Conservation (phyloP, 805 yeast species). For the Hanseniaspora valbyensis region DNA sequence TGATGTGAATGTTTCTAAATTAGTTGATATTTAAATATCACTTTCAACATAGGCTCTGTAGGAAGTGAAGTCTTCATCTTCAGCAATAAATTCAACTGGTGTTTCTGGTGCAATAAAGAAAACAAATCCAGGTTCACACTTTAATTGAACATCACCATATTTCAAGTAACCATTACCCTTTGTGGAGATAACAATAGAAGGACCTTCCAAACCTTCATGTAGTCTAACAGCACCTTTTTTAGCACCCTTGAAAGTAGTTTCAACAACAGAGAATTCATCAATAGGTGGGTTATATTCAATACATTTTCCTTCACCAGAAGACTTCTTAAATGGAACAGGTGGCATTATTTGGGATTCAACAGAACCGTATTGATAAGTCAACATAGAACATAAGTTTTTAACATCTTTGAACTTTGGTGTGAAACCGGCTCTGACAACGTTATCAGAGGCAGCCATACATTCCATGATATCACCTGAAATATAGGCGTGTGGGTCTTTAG, state of each 20-base stretch:
- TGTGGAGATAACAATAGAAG: conserved; percentile 75
- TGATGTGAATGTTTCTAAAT: no score
- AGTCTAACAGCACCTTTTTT: conserved; percentile 40
- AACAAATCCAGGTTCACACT: conserved; percentile 61
- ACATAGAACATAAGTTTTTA: conserved; percentile 72
- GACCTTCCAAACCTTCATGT: conserved; percentile 63
- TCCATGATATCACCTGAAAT: conserved; percentile 95
- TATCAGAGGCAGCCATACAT: conserved; percentile 99
- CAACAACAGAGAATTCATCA: conserved; percentile 89
- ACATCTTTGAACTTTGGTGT: conserved; percentile 99
- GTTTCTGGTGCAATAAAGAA: conserved; percentile 75
- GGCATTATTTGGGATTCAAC: conserved; percentile 91
- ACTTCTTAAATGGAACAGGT: conserved; percentile 38
- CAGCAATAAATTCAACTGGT: conserved; percentile 48
- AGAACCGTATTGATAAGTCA: conserved; percentile 78
- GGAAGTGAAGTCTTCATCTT: conserved; percentile 50
- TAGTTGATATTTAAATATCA: conserved; percentile 22
- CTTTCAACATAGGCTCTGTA: conserved; percentile 88
- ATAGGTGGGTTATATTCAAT: conserved; percentile 88
- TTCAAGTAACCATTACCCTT: conserved; percentile 62
- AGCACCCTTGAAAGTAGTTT: conserved; percentile 47
- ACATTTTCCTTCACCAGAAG: conserved; percentile 56
- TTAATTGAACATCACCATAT: conserved; percentile 33
- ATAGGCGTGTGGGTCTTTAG: conserved; percentile 97
- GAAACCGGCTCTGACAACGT: conserved; percentile 96